Conservation (phyloP, 23 red algal genomes). For the Gracilaria domingensis region DNA sequence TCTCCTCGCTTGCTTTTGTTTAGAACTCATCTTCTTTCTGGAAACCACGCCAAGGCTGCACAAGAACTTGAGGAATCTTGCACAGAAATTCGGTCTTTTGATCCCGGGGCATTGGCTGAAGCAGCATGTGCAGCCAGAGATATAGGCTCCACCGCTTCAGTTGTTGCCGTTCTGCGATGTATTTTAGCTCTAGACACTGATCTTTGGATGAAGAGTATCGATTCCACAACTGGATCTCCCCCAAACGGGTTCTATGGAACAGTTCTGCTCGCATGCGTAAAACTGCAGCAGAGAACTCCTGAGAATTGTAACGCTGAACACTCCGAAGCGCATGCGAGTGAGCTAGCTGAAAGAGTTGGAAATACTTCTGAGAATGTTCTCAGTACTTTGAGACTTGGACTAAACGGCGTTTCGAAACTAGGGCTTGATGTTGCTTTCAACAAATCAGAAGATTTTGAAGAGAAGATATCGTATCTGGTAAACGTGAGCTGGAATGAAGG, state of each 20-base stretch:
- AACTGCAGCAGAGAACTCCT: conserved; percentile 25
- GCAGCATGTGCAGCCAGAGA: conserved; percentile 75
- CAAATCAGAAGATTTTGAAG: conserved; percentile 13
- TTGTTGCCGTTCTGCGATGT: conserved; percentile 63
- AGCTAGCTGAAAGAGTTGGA: not conserved
- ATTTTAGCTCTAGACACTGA: conserved; percentile 47
- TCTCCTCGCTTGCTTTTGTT: conserved; percentile 68
- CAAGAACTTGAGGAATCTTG: conserved; percentile 38
- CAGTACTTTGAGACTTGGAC: conserved; percentile 20
- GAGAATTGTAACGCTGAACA: not conserved
- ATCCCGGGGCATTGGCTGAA: conserved; percentile 61
- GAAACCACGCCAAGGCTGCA: conserved; percentile 46
- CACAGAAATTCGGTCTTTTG: conserved; percentile 59
- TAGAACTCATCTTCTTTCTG: conserved; percentile 45
- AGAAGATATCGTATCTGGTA: conserved; percentile 52
- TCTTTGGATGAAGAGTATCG: conserved; percentile 18
- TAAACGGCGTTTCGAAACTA: conserved; percentile 29
- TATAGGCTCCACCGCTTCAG: conserved; percentile 50
- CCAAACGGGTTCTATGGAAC: conserved; percentile 67
- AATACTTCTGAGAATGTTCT: conserved; percentile 12
- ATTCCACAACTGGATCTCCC: conserved; percentile 7
- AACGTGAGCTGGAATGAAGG: conserved; percentile 65
- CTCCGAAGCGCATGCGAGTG: not conserved
- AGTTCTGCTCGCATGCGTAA: conserved; percentile 58
- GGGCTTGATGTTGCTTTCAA: conserved; percentile 55